Evolutionary conservation across 169 alveolate genomes (phyloP), one percentile per base, ranked within the genome.

Genomic region (Plasmodium sp.): DNA sequence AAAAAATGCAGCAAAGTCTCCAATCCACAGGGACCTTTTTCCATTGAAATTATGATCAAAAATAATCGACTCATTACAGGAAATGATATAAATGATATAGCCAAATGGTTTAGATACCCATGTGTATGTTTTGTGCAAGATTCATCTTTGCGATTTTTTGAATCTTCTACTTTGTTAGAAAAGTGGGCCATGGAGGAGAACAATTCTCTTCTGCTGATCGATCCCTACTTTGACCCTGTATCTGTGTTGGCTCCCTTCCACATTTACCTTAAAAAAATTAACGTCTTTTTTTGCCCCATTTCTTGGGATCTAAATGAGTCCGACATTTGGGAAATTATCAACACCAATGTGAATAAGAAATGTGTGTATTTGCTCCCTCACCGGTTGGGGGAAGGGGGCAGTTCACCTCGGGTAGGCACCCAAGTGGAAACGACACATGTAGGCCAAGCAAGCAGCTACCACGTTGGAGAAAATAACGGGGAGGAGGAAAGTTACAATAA

Each of bases 61-160:
- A 90, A 90, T 54, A 90, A 90, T 71, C 48, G 94, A 80, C 54
- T 90, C 62, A 90, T 90, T 41, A 45, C 83, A 43, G 94, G 91
- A 62, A 90, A 90, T 81, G 48, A 22, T 18, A 81, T 81, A 41
- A 81, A 90, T 81, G 94, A 90, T 81, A 34, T 81, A 41, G 12
- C 62, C 2, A 79, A 90, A 81, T 14, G n/a, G 51, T 90, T 90
- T 81, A 90, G 91, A 51, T 90, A 74, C 81, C 94, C 94, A 39
- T 90, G 94, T 90, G 91, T 90, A 67, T 90, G 94, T 81, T 81
- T 90, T 90, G 74, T 90, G 16, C 94, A 90, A 67, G 94, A 90
- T 62, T 80, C 84, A 33, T 62, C 92, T 3, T 67, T 90, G 36
- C 51, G 94, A 90, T 90, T 90, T 79, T 90, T 71, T 74, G 94